Evolutionary conservation across 1,284 basidiomycete genomes (phyloP).

Genomic region (Tilletia indica): DNA sequence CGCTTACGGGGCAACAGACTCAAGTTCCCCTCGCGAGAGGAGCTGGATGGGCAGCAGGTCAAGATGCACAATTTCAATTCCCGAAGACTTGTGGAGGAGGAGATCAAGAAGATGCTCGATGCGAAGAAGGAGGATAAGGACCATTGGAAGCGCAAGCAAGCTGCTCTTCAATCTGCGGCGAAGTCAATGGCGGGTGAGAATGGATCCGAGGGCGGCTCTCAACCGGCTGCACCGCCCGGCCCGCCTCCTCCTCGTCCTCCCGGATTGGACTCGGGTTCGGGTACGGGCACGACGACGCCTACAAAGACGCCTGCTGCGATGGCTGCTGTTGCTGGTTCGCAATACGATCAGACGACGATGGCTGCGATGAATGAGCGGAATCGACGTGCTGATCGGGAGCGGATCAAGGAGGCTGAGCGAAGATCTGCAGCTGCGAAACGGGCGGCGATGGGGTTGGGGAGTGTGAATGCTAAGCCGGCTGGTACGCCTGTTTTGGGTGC

Average conservation of each 20-base stretch:
- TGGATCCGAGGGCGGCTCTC: neutral
- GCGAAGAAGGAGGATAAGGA: neutral
- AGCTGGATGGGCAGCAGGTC: constrained; percentile 67
- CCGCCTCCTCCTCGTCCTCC: constrained; percentile 13
- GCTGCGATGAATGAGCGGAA: constrained; percentile 84
- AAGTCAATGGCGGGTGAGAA: neutral
- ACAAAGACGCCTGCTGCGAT: neutral
- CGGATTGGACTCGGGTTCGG: neutral
- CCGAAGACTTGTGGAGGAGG: constrained; percentile 73
- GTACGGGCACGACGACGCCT: constrained; percentile 18
- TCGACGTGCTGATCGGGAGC: constrained; percentile 73
- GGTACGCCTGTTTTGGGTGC: too few species aligned
- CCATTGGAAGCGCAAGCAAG: neutral
- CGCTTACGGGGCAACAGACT: constrained; percentile 64
- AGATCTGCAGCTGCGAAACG: constrained; percentile 67
- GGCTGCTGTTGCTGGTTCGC: neutral
- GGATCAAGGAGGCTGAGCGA: constrained; percentile 73
- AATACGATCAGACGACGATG: constrained; percentile 63
- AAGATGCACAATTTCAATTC: constrained; percentile 65
- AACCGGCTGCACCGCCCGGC: neutral
- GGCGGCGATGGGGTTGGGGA: constrained; percentile 36
- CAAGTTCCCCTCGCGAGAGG: constrained; percentile 67
- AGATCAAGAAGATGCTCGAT: neutral
- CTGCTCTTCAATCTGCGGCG: neutral
- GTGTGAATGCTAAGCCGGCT: too few species aligned